phyloP scores from a whole-genome alignment of 1,284 basidiomycete genomes.

The Papiliotrema laurentii region DNA sequence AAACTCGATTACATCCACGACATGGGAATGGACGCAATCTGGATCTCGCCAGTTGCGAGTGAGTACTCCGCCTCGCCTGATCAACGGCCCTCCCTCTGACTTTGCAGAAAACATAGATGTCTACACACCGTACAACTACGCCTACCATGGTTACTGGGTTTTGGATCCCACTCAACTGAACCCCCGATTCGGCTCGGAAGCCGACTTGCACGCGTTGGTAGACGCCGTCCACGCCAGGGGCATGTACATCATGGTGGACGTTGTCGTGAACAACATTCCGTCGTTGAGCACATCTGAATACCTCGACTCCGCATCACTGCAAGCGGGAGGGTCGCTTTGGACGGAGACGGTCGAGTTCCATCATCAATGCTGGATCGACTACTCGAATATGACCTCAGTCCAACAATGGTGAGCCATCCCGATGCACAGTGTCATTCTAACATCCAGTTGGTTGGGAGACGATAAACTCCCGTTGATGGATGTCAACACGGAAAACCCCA shows the following conservation, averaged over 20 bases:
- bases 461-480: slow-evolving; percentile 63
- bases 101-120: slow-evolving; percentile 61
- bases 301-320: slow-evolving; percentile 20
- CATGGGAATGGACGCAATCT: slow-evolving; percentile 70
- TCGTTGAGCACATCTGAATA: slow-evolving; percentile 37
- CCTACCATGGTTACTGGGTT: slow-evolving; percentile 49
- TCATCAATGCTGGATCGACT: slow-evolving; percentile 62
- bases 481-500: slow-evolving; percentile 63
- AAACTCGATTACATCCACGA: slow-evolving; percentile 73
- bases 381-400: slow-evolving; percentile 60
- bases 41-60: slow-evolving; percentile 41
- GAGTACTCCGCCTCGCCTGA: too few species aligned
- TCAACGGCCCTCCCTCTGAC: too few species aligned
- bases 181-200: slow-evolving; percentile 61
- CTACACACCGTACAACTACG: slow-evolving; percentile 55
- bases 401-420: slow-evolving; percentile 53
- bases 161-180: slow-evolving; percentile 63
- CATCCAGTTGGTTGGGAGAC: slow-evolving; percentile 62
- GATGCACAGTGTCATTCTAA: slow-evolving; percentile 4
- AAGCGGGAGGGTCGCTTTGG: slow-evolving; percentile 31
- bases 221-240: slow-evolving; percentile 61
- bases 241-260: slow-evolving; percentile 76
- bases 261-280: slow-evolving; percentile 72
- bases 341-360: slow-evolving; percentile 54
- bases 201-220: slow-evolving; percentile 64